Conservation (phyloP, 2,329 filamentous ascomycete genomes). For the Metarhizium rileyi region DNA sequence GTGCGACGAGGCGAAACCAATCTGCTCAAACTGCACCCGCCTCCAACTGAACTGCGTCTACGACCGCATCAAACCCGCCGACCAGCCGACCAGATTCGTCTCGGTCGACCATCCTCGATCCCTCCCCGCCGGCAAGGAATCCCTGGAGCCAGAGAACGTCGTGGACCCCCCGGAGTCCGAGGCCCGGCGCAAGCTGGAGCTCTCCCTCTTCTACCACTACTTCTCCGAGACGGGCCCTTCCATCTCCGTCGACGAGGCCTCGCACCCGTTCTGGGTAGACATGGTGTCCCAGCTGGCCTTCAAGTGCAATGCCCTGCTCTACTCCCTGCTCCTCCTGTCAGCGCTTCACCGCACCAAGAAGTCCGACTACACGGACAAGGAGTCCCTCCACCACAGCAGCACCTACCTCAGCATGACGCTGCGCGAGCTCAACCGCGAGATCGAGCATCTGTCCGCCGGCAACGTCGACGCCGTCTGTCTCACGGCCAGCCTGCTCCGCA, state of each 20-base stretch:
- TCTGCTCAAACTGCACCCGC: conserved; percentile 13
- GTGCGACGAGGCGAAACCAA: conserved; percentile 15
- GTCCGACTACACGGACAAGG: neutral
- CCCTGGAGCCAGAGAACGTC: neutral
- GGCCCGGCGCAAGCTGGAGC: conserved; percentile 11
- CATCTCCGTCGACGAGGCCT: conserved; percentile 7
- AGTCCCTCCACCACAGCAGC: conserved; percentile 3
- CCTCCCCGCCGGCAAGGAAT: neutral
- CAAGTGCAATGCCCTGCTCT: conserved; percentile 12
- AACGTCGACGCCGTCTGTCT: conserved; percentile 13
- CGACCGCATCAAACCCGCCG: conserved; percentile 6
- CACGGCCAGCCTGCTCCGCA: conserved; percentile 10
- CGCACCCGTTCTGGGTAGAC: conserved; percentile 7
- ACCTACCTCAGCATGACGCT: conserved; percentile 12
- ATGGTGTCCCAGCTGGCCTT: conserved; percentile 9
- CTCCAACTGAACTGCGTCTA: conserved; percentile 11
- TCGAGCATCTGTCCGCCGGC: conserved; percentile 6
- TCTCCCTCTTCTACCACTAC: conserved; percentile 13
- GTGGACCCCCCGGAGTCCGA: conserved; percentile 9
- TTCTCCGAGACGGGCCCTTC: conserved; percentile 10
- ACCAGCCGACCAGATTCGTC: neutral
- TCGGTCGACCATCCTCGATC: neutral
- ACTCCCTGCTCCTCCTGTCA: conserved; percentile 10
- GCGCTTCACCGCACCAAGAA: conserved; percentile 11
- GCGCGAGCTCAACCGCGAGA: conserved; percentile 10